Base-by-base conservation (phyloP, 768 basidiomycete genomes). In the Macrocybe gigantea region DNA sequence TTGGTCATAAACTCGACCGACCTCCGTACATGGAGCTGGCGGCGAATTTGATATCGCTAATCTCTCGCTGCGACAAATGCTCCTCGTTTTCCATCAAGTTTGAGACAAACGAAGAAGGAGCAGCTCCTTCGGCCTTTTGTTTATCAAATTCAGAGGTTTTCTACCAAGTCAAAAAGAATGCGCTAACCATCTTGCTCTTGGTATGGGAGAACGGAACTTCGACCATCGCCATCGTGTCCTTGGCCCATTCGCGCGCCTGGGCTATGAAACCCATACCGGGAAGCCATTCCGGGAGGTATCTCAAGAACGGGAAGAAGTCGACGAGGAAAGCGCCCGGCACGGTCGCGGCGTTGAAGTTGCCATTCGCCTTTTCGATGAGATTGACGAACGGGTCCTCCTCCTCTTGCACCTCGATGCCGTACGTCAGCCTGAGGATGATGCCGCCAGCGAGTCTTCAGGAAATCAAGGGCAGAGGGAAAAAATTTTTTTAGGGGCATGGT, bases 21-120 rank as follows among this genome's bases (percentile, higher is more conserved):
- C 71, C 73, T 10, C 68, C 71, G 52, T 74, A 74, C 51, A 76
- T 64, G 1, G 74, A 75, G n/a, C 66, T 64, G 0, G 74, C 73
- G 1, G 69, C 64, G 22, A 68, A 66, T 40, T 70, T 74, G 46
- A 76, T 51, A 32, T 76, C 69, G 3, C 58, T 54, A 2, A 71
- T 58, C 1, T 70, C 65, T 5, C 70, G 64, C 1, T 55, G 52
- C 13, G 60, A 57, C 48, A 71, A 44, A 0, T 56, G 49, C 6
- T 56, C 55, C 42, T 72, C 66, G 30, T 69, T 48, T 54, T 72
- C 70, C 0, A 77, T 61, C 41, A 64, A 59, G 7, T 63, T 61
- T 2, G 74, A 72, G 2, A 76, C 66, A 41, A 74, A 75, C 2
- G 75, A 78, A 0, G 64, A 59, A 1, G 64, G 63, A 1, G 75